A percentile compares a stretch with the other conserved stretches of the same genome.
phyloP scores from a whole-genome alignment of 2,329 filamentous ascomycete genomes.

The Camillea tinctor region DNA sequence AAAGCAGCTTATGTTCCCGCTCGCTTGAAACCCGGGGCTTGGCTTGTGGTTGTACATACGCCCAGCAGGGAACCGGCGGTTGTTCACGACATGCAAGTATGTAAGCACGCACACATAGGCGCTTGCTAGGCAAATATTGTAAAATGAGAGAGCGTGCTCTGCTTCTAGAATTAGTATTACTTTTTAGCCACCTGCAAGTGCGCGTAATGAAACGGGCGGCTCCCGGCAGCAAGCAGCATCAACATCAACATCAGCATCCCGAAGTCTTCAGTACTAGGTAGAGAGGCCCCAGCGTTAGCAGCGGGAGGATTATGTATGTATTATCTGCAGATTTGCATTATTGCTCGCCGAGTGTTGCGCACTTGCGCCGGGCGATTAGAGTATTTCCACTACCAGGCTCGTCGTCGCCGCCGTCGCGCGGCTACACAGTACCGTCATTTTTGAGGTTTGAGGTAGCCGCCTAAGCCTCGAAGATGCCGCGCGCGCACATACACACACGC shows the following conservation, averaged over 20 bases:
- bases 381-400: constrained; percentile 4
- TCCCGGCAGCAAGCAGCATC: neutral
- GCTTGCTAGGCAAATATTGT: too few relatives aligned
- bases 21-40: neutral
- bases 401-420: constrained; percentile 2
- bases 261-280: too few relatives aligned
- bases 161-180: neutral
- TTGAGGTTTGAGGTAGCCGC: constrained; percentile 9
- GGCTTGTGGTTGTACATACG: neutral
- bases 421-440: neutral
- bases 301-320: neutral
- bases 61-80: too few relatives aligned
- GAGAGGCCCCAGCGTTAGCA: neutral
- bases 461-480: constrained; percentile 20
- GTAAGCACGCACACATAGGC: too few relatives aligned
- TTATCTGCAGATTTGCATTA: neutral
- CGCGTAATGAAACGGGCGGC: constrained; percentile 1
- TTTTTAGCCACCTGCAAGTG: neutral
- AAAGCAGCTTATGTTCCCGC: neutral
- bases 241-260: too few relatives aligned
- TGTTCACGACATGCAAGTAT: too few relatives aligned
- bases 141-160: too few relatives aligned
- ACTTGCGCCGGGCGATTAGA: neutral
- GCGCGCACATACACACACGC: neutral
- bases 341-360: neutral